Percentiles rank a stretch among this genome's conserved stretches.
Conservation (phyloP, 2,329 filamentous ascomycete species). For the Fusarium heterosporum region DNA sequence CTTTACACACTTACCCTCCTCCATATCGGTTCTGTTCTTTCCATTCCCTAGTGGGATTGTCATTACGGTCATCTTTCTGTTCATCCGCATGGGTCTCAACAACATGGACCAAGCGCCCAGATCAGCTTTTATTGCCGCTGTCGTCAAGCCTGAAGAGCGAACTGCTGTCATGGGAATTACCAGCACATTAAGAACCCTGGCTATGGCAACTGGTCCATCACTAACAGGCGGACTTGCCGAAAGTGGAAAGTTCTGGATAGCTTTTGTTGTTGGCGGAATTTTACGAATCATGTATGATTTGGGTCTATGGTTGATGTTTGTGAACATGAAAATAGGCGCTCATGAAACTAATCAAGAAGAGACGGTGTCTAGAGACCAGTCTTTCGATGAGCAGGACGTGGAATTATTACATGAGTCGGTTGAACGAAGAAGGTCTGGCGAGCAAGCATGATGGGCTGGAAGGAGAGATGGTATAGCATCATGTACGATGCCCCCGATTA, state of each 20-base stretch:
- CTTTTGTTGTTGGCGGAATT: conserved; percentile 67
- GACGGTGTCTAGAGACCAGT: not conserved
- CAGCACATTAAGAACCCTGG: conserved; percentile 68
- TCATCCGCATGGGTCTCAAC: conserved; percentile 71
- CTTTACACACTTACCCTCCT: conserved; percentile 71
- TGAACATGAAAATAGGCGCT: conserved; percentile 66
- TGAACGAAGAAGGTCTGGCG: conserved; percentile 7
- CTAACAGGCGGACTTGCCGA: conserved; percentile 68
- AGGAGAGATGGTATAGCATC: no score
- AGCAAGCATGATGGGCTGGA: not conserved
- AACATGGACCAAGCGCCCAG: conserved; percentile 77
- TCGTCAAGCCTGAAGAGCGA: conserved; percentile 72
- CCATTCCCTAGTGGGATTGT: conserved; percentile 64
- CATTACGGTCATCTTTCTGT: conserved; percentile 65
- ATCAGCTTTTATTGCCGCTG: conserved; percentile 73
- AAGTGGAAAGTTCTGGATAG: conserved; percentile 68
- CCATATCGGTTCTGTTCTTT: conserved; percentile 69
- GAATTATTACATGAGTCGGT: conserved; percentile 14
- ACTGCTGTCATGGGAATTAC: conserved; percentile 80
- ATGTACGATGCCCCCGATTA: no score
- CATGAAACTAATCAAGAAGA: conserved; percentile 50
- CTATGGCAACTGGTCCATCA: conserved; percentile 65
- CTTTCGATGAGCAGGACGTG: conserved; percentile 30
- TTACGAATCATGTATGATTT: conserved; percentile 68
- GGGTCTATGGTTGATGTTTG: conserved; percentile 69